Evolutionary conservation across 805 yeast species (phyloP).

Genomic region (Trichomonascus vanleenenianus): DNA sequence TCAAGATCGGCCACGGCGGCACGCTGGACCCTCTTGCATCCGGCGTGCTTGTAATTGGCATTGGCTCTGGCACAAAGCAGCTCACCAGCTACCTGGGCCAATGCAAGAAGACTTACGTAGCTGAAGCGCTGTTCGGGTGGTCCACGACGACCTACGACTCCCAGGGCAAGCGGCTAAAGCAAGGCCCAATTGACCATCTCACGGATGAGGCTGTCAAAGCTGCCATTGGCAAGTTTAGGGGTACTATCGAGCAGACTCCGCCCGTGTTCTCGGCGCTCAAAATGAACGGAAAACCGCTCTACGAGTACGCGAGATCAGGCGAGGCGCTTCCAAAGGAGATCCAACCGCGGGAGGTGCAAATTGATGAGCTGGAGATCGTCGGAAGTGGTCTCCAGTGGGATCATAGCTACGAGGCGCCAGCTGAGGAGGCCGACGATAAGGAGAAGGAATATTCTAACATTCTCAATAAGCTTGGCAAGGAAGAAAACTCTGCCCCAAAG

Average conservation of each 20-base stretch:
- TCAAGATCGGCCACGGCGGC: constrained; percentile 98
- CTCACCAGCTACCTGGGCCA: constrained; percentile 64
- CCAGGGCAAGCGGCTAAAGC: constrained; percentile 72
- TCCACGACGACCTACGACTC: constrained; percentile 91
- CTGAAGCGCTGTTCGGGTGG: constrained; percentile 80
- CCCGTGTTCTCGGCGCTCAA: constrained; percentile 92
- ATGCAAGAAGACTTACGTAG: constrained; percentile 71
- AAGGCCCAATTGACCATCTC: constrained; percentile 49
- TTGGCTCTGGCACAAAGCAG: constrained; percentile 86
- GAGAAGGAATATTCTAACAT: constrained; percentile 34
- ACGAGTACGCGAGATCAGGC: constrained; percentile 89
- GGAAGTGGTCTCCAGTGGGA: constrained; percentile 45
- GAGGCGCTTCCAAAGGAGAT: constrained; percentile 79
- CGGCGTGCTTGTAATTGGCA: constrained; percentile 86
- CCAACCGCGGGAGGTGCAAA: constrained; percentile 61
- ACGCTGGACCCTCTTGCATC: constrained; percentile 92
- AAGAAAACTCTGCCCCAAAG: constrained; percentile 7
- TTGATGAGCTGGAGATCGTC: constrained; percentile 46
- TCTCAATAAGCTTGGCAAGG: constrained; percentile 30
- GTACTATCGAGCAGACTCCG: constrained; percentile 80
- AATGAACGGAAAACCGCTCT: constrained; percentile 88
- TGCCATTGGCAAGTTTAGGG: constrained; percentile 61
- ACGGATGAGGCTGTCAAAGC: constrained; percentile 42
- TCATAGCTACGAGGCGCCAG: constrained; percentile 44
- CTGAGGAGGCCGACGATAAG: constrained; percentile 25